These are phyloP conservation scores for Aspergillus udagawae DNA, from an alignment of 2,329 filamentous ascomycete genomes.

Conservation along the genomic window DNA sequence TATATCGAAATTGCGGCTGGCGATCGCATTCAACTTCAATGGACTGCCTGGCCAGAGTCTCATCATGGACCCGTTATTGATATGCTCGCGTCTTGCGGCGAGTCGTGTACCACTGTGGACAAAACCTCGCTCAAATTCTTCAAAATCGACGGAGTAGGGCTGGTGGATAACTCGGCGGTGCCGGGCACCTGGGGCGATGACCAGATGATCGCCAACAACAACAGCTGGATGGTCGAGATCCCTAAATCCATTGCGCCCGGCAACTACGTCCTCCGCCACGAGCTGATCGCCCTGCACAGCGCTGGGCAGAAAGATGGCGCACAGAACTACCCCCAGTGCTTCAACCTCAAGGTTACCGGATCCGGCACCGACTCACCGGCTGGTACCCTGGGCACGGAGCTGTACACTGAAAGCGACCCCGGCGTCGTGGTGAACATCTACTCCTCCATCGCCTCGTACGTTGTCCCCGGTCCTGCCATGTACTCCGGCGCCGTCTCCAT, in stretches of 20 bases:
- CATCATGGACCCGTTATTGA: slow-evolving; percentile 60
- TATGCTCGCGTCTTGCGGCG: slow-evolving; percentile 57
- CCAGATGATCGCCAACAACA: slow-evolving; percentile 46
- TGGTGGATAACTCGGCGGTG: slow-evolving; percentile 39
- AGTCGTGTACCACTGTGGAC: slow-evolving; percentile 50
- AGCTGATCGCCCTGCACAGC: slow-evolving; percentile 49
- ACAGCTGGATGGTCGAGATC: slow-evolving; percentile 44
- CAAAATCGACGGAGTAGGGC: slow-evolving; percentile 57
- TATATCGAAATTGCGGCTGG: slow-evolving; percentile 57
- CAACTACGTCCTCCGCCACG: slow-evolving; percentile 50
- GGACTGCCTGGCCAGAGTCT: slow-evolving; percentile 60
- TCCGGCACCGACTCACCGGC: slow-evolving; percentile 43
- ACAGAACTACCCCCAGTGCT: slow-evolving; percentile 52
- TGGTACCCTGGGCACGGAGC: slow-evolving; percentile 47
- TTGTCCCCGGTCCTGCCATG: slow-evolving; percentile 13
- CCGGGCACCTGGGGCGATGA: slow-evolving; percentile 53
- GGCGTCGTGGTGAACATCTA: slow-evolving; percentile 59
- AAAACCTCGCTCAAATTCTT: slow-evolving; percentile 53
- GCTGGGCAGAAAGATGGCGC: slow-evolving; percentile 38
- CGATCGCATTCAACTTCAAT: slow-evolving; percentile 52
- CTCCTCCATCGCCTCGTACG: slow-evolving; percentile 10
- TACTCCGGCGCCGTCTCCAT: slow-evolving; percentile 10
- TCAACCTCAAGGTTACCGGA: slow-evolving; percentile 56
- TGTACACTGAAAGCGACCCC: slow-evolving; percentile 54
- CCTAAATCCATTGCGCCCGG: slow-evolving; percentile 43